Evolutionary conservation across 129 eudicot genomes (phyloP).

Genomic region (sunflower (Helianthus annuus)): HanXRQr2.0-SUNRISE NC_035441.2:111766735-111767234

Average conservation of each 20-base stretch:
- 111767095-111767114: too few species aligned
- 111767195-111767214: too few species aligned
- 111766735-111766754: conserved; percentile 31
- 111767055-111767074: too few species aligned
- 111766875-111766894: background rate
- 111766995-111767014: background rate
- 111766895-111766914: background rate
- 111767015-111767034: too few species aligned
- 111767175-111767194: too few species aligned
- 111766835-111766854: background rate
- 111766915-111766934: background rate
- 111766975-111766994: background rate
- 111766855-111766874: background rate
- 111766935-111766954: background rate
- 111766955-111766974: background rate
- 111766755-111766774: conserved; percentile 25
- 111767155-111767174: too few species aligned
- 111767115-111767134: too few species aligned
- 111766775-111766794: conserved; percentile 19
- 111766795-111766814: conserved; percentile 19
- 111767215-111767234: too few species aligned
- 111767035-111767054: too few species aligned
- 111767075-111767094: too few species aligned
- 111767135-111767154: too few species aligned
- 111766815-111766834: conserved; percentile 16